Conservation (phyloP, 306 rosid genomes). For the Purshia tridentata region DNA sequence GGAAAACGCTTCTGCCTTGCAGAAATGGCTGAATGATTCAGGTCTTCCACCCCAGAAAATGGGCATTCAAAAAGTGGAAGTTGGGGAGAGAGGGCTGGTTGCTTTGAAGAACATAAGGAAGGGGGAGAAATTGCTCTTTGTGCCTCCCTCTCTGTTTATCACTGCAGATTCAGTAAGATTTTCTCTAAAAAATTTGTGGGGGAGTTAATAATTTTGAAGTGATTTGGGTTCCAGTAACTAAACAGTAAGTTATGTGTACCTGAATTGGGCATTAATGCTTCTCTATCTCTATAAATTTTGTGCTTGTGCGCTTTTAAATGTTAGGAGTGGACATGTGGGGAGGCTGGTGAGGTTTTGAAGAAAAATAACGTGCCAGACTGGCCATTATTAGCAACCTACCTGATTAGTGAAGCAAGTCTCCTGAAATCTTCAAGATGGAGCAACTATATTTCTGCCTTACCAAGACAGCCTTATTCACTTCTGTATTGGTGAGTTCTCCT, state of each 20-base stretch:
- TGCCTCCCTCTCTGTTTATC: conserved; percentile 77
- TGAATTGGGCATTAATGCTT: background rate
- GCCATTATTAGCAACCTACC: conserved; percentile 90
- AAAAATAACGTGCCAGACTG: conserved; percentile 83
- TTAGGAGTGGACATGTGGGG: conserved; percentile 74
- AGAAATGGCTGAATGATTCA: conserved; percentile 69
- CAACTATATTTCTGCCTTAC: conserved; percentile 86
- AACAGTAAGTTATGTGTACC: background rate
- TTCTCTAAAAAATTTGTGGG: conserved; percentile 6
- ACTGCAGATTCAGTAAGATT: conserved; percentile 65
- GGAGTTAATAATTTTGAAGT: background rate
- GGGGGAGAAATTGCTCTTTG: conserved; percentile 89
- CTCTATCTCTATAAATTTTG: background rate
- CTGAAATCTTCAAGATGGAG: conserved; percentile 86
- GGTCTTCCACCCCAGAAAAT: conserved; percentile 95
- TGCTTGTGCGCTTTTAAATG: conserved; percentile 11
- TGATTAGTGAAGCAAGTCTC: conserved; percentile 87
- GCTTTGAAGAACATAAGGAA: conserved; percentile 84
- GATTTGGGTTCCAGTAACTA: background rate
- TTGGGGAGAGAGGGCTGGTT: conserved; percentile 93
- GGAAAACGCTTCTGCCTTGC: conserved; percentile 73
- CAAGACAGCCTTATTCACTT: conserved; percentile 94
- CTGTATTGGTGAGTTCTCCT: conserved; percentile 65
- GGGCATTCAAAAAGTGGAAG: conserved; percentile 70
- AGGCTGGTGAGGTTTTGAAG: conserved; percentile 73